Percentiles rank a stretch among this genome's conserved stretches.
Conservation (phyloP, 495 filamentous ascomycete genomes). For the Glonium stellatum region DNA sequence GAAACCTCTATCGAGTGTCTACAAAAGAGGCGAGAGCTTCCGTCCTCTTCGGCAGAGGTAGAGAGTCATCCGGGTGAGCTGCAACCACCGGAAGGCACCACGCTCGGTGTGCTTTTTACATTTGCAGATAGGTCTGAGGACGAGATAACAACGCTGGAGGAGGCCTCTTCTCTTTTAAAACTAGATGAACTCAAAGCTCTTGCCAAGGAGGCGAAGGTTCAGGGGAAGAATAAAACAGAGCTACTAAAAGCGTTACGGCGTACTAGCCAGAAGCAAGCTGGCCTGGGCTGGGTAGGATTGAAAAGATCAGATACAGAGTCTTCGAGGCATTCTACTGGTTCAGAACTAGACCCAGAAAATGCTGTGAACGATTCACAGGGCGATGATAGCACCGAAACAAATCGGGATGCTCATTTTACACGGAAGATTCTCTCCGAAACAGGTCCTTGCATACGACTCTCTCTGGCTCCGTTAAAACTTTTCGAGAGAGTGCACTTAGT, state of each 20-base stretch:
- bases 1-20: constrained; percentile 56
- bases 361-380: constrained; percentile 23
- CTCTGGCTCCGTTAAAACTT: constrained; percentile 63
- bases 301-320: constrained; percentile 25
- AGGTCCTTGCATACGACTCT: constrained; percentile 77
- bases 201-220: constrained; percentile 78
- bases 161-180: constrained; percentile 71
- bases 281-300: constrained; percentile 44
- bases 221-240: constrained; percentile 85
- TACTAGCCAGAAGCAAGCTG: constrained; percentile 64
- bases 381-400: constrained; percentile 29
- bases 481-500: constrained; percentile 94
- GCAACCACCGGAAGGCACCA: constrained; percentile 41
- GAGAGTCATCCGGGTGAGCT: constrained; percentile 44
- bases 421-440: constrained; percentile 73
- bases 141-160: constrained; percentile 71
- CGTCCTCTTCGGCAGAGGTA: constrained; percentile 38
- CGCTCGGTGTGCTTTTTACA: constrained; percentile 49
- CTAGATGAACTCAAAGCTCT: constrained; percentile 81
- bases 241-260: constrained; percentile 63
- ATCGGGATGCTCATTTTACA: constrained; percentile 54
- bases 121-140: constrained; percentile 75
- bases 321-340: constrained; percentile 21
- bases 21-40: constrained; percentile 38
- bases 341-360: constrained; percentile 11